Percentiles rank a stretch among this genome's conserved stretches.
phyloP scores from a whole-genome alignment of 2,329 filamentous ascomycete genomes.

The Graphiopsis chlorocephala region DNA sequence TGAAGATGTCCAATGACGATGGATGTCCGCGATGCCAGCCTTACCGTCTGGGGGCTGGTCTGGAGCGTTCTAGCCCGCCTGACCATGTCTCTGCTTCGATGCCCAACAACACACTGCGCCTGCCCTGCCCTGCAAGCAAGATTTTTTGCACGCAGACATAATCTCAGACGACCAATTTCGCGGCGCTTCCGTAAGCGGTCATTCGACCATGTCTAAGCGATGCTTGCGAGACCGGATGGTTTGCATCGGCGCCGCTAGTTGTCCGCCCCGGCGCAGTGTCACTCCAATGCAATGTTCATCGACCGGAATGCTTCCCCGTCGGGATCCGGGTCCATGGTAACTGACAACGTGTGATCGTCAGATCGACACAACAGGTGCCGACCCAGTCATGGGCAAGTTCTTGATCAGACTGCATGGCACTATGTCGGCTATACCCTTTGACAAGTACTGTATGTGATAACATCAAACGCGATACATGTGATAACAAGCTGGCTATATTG shows the following conservation, averaged over 20 bases:
- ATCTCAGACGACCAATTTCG: background rate
- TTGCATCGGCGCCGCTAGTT: background rate
- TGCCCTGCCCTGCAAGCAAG: background rate
- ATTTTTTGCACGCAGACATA: background rate
- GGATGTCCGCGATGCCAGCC: background rate
- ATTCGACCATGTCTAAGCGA: background rate
- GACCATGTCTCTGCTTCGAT: background rate
- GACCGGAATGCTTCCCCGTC: slow-evolving; percentile 8
- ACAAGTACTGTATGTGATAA: background rate
- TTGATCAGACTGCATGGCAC: background rate
- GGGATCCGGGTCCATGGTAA: background rate
- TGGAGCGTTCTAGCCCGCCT: background rate
- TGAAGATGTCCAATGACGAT: background rate
- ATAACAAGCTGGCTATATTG: background rate
- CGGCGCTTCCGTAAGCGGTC: background rate
- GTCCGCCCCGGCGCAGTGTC: background rate
- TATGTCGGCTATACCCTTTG: background rate
- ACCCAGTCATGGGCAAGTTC: background rate
- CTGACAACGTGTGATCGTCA: background rate
- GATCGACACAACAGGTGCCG: slow-evolving; percentile 7
- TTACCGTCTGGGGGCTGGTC: background rate
- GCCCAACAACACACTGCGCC: background rate
- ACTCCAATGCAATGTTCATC: too few relatives aligned
- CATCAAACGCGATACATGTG: background rate
- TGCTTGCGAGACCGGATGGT: background rate